Base-by-base conservation (phyloP, 1,284 basidiomycete genomes). In the Irpex lacteus region DNA sequence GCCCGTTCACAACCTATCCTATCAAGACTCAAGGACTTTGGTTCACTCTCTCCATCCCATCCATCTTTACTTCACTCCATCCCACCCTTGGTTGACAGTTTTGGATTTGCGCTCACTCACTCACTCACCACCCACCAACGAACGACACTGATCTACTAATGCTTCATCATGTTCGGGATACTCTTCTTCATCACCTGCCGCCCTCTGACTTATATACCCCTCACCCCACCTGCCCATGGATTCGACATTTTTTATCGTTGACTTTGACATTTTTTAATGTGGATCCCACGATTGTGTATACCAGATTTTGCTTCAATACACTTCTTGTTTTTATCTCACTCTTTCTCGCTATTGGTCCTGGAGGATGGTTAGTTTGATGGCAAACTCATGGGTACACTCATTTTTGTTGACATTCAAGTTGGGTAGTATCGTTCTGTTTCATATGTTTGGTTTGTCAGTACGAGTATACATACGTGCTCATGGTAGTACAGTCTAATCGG, bases 81-180 rank as follows among this genome's bases (percentile, higher is more conserved):
- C 11, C 11, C 59, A 47, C 37, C 64, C 40, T 62, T 50, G 40
- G 38, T 21, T 57, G 55, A 36, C 52, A 26, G 6, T 50, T 52
- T 26, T 26, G 26, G 26, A 26, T 44, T 44, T 7, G 40, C 15
- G 40, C 40, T 44, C 40, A 44, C 40, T 26, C 40, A 44, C 40
- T 26, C 26, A 26, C 26, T 26, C 21, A 26, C 21, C 21, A 26
- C 21, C 21, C 26, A 26, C 40, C 40, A 44, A 44, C 59, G 36
- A 38, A 15, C 38, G 21, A 26, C 60, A 49, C 36, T 55, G 9
- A 32, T 47, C 40, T 62, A 47, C 55, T 37, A 49, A 50, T 63
- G 62, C 62, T 63, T 63, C 62, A 59, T 63, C 62, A 40, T 61
- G 37, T 44, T 13, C 54, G 52, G 60, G 60, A 55, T 26, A 53